Conservation (phyloP, 768 basidiomycete species). For the Mycena indigotica region DNA sequence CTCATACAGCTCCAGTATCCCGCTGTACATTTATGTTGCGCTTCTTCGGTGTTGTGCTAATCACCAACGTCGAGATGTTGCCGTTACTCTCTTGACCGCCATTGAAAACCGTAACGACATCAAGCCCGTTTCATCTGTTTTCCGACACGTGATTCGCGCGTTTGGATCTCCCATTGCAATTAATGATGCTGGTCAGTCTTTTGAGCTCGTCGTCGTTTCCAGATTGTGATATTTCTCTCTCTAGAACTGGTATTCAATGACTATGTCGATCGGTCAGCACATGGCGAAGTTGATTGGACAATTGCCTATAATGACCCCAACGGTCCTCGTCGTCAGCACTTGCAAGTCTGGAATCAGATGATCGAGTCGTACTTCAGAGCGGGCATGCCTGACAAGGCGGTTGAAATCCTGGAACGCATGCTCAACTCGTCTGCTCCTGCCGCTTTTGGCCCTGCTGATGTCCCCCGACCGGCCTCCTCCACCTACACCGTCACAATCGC, state of each 20-base stretch:
- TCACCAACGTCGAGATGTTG: conserved; percentile 58
- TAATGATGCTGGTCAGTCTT: conserved; percentile 31
- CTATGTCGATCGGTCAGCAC: conserved; percentile 47
- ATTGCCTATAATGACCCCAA: conserved; percentile 23
- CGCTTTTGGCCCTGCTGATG: conserved; percentile 38
- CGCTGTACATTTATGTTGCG: conserved; percentile 44
- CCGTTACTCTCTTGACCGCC: conserved; percentile 66
- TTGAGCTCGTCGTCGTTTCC: not conserved
- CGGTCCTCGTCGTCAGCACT: conserved; percentile 36
- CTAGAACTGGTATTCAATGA: conserved; percentile 63
- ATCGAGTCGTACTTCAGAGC: conserved; percentile 71
- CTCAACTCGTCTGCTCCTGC: conserved; percentile 48
- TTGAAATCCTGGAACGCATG: conserved; percentile 73
- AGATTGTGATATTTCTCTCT: not conserved
- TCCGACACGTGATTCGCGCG: conserved; percentile 57
- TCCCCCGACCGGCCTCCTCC: conserved; percentile 60
- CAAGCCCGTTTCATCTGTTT: conserved; percentile 42
- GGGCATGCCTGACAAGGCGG: conserved; percentile 61
- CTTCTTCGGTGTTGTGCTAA: conserved; percentile 66
- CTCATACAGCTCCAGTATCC: conserved; percentile 34
- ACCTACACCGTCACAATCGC: conserved; percentile 67
- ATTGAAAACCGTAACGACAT: conserved; percentile 48
- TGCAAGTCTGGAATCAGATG: conserved; percentile 74
- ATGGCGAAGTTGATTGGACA: conserved; percentile 39
- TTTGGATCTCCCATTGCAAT: conserved; percentile 58